Conservation (phyloP, 176 grass and related monocot species). For the Eremochloa ophiuroides region DNA sequence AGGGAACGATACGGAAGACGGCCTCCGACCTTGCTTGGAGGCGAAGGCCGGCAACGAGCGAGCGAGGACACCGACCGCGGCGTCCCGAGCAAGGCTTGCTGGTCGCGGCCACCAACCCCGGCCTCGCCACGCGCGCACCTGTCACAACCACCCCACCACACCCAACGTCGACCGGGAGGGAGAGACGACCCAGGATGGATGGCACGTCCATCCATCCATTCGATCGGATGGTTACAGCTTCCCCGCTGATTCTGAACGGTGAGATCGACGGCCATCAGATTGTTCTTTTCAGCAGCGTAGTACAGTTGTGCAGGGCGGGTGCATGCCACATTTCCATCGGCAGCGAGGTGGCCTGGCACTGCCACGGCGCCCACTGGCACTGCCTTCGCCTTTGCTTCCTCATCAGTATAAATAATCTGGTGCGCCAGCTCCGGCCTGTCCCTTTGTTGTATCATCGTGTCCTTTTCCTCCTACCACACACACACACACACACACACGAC, state of each 20-base stretch:
- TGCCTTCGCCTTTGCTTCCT: not conserved
- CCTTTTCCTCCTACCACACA: constrained; percentile 27
- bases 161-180: not conserved
- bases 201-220: not conserved
- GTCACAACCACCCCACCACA: not conserved
- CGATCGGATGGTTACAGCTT: not conserved
- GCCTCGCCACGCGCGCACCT: not conserved
- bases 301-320: not conserved
- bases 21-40: constrained; percentile 39
- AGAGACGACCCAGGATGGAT: not conserved
- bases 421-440: not conserved
- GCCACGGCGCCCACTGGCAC: not conserved
- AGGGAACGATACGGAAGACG: not conserved
- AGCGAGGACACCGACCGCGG: not conserved
- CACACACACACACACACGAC: too few relatives aligned
- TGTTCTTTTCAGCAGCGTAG: not conserved
- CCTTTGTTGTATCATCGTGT: constrained; percentile 34
- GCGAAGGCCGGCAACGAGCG: constrained; percentile 38
- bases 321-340: not conserved
- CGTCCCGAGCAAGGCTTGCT: constrained; percentile 41
- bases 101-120: constrained; percentile 28
- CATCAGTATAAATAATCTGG: constrained; percentile 29
- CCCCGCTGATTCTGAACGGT: too few relatives aligned
- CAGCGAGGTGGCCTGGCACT: not conserved
- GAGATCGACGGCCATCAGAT: not conserved